phyloP scores from a whole-genome alignment of 208 protist genomes.

The Wallacemonas rigidus region DNA sequence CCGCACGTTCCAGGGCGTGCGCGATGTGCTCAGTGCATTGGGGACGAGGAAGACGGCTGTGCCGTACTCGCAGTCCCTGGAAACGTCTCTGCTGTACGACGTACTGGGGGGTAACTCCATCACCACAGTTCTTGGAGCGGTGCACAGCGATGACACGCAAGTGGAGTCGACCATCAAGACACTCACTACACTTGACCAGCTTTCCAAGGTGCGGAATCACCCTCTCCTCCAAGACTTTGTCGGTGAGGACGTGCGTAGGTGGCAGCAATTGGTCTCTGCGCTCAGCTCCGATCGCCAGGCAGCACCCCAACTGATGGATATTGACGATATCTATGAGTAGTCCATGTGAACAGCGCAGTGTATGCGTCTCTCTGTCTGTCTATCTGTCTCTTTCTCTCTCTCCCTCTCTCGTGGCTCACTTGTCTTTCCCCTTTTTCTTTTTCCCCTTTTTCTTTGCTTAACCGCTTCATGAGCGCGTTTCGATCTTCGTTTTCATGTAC shows the following conservation, averaged over 20 bases:
- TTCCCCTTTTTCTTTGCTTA: conserved; percentile 11
- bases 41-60: conserved; percentile 18
- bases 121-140: conserved; percentile 36
- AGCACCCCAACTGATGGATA: conserved; percentile 18
- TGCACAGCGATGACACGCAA: conserved; percentile 24
- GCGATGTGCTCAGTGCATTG: conserved; percentile 26
- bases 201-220: conserved; percentile 37
- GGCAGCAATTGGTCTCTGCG: conserved; percentile 34
- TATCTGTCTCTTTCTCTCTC: conserved; percentile 8
- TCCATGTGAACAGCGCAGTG: neutral
- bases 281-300: conserved; percentile 41
- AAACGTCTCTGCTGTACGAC: conserved; percentile 46
- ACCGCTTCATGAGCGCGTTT: neutral
- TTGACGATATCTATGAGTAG: conserved; percentile 29
- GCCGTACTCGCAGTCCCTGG: conserved; percentile 34
- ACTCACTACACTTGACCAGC: conserved; percentile 27
- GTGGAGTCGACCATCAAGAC: conserved; percentile 27
- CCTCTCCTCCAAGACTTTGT: conserved; percentile 41
- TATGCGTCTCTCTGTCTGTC: too few species aligned
- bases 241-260: conserved; percentile 43
- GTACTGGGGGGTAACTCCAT: conserved; percentile 56
- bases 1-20: conserved; percentile 28
- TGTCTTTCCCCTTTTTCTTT: conserved; percentile 11
- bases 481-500: conserved; percentile 12
- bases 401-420: neutral